Percentiles rank a stretch among this genome's conserved stretches.
Evolutionary conservation across 2,329 filamentous ascomycete species (phyloP).

Genomic region (Mollisia scopiformis): DNA sequence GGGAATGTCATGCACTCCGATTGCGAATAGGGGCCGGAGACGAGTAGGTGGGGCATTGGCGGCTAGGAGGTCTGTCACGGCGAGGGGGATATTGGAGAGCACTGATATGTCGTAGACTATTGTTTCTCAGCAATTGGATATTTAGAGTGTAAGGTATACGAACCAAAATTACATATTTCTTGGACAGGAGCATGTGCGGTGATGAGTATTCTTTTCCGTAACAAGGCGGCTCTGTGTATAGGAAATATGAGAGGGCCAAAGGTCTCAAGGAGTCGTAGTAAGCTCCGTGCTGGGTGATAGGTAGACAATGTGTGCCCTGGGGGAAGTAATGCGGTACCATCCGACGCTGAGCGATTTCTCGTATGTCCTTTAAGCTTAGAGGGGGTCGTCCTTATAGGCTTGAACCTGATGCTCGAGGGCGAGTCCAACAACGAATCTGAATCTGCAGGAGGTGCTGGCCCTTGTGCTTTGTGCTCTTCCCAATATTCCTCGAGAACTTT

Average conservation of each 20-base stretch:
- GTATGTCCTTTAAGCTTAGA: conserved; percentile 46
- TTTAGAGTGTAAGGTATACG: conserved; percentile 16
- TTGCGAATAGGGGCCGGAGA: conserved; percentile 83
- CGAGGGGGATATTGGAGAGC: conserved; percentile 82
- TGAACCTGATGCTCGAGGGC: conserved; percentile 48
- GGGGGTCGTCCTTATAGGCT: conserved; percentile 37
- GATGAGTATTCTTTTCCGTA: conserved; percentile 87
- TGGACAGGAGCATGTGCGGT: conserved; percentile 86
- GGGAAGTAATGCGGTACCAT: conserved; percentile 60
- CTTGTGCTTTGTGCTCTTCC: conserved; percentile 57
- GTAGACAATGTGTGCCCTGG: conserved; percentile 70
- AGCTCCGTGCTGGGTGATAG: conserved; percentile 85
- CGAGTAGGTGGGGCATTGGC: conserved; percentile 63
- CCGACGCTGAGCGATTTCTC: conserved; percentile 63
- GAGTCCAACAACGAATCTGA: conserved; percentile 35
- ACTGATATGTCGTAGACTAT: conserved; percentile 95
- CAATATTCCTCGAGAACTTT: conserved; percentile 78
- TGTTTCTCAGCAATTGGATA: conserved; percentile 8
- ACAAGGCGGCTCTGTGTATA: conserved; percentile 81
- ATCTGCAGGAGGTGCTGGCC: conserved; percentile 20
- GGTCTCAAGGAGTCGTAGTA: conserved; percentile 74
- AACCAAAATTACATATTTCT: conserved; percentile 87
- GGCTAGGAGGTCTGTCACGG: conserved; percentile 71
- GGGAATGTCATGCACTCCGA: conserved; percentile 92
- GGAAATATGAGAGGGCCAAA: conserved; percentile 94